Percentiles rank a stretch among this genome's conserved stretches.
phyloP scores from a whole-genome alignment of 1,139 yeast species.

The Lodderomyces metapsilosis region DNA sequence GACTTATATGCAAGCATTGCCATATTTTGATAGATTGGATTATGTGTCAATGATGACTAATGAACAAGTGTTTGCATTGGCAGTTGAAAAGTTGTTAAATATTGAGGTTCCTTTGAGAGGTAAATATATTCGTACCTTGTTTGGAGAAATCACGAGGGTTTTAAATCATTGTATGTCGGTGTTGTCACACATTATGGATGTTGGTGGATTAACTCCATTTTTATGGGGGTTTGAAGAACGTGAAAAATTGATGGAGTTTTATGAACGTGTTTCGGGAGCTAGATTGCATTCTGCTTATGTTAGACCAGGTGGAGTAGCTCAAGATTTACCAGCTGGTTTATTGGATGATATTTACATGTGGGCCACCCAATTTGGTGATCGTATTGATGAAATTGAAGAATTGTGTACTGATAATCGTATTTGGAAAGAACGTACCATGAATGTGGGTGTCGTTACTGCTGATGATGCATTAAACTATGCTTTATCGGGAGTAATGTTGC shows the following conservation, averaged over 20 bases:
- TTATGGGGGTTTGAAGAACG: constrained; percentile 95
- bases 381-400: constrained; percentile 89
- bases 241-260: constrained; percentile 90
- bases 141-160: constrained; percentile 84
- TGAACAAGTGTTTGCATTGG: constrained; percentile 81
- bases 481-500: constrained; percentile 83
- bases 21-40: constrained; percentile 86
- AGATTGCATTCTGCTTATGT: constrained; percentile 86
- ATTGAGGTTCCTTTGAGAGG: constrained; percentile 84
- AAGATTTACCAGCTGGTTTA: constrained; percentile 82
- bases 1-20: constrained; percentile 83
- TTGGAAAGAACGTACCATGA: constrained; percentile 87
- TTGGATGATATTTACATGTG: constrained; percentile 92
- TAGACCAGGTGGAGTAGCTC: constrained; percentile 92
- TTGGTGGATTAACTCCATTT: constrained; percentile 91
- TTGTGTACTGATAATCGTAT: constrained; percentile 87
- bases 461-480: constrained; percentile 85
- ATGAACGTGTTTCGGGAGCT: constrained; percentile 89
- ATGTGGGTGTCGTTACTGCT: constrained; percentile 77
- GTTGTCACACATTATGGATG: constrained; percentile 90
- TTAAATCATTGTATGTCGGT: constrained; percentile 88
- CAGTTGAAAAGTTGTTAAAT: constrained; percentile 82
- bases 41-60: constrained; percentile 93
- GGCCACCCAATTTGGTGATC: constrained; percentile 95
- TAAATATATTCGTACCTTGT: constrained; percentile 80